A percentile compares a stretch with the other conserved stretches of the same genome.
phyloP scores from a whole-genome alignment of 768 basidiomycete species.

The Candolleomyces aberdarensis region DNA sequence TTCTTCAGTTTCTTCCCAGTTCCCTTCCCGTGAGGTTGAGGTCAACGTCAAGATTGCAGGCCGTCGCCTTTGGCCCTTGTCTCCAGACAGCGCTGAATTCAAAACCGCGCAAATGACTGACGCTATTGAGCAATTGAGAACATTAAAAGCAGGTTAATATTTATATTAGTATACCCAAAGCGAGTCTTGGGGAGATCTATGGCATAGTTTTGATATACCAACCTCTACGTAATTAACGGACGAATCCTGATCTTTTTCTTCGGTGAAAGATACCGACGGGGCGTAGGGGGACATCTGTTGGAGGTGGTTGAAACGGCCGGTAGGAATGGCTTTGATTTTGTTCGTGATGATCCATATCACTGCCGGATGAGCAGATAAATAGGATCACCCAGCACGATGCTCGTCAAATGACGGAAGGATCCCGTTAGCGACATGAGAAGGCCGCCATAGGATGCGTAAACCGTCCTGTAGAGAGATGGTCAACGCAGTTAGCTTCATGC shows the following conservation, averaged over 20 bases:
- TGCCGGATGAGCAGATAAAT: conserved; percentile 86
- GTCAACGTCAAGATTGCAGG: conserved; percentile 39
- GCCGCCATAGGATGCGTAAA: conserved; percentile 95
- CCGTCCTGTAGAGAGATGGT: conserved; percentile 56
- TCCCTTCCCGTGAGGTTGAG: conserved; percentile 12
- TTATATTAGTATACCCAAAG: conserved; percentile 7
- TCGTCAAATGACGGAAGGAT: conserved; percentile 87
- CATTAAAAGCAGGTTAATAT: conserved; percentile 28
- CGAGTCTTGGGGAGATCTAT: neutral
- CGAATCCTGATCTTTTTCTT: neutral
- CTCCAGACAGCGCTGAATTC: conserved; percentile 18
- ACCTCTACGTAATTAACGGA: neutral
- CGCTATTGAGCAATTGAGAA: conserved; percentile 42
- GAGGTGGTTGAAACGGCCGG: neutral
- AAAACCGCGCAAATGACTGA: conserved; percentile 38
- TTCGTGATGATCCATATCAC: conserved; percentile 29
- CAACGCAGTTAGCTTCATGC: conserved; percentile 10
- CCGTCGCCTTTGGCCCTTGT: conserved; percentile 39
- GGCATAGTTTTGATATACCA: neutral
- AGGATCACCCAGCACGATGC: conserved; percentile 90
- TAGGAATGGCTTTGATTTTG: neutral
- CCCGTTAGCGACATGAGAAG: conserved; percentile 93
- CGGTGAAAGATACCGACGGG: neutral
- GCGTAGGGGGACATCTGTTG: neutral
- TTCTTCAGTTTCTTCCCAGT: neutral